A percentile compares a stretch with the other conserved stretches of the same genome.
Evolutionary conservation across 192 early-diverging fungal species (phyloP).

Genomic region (Umbelopsis ramanniana): DNA sequence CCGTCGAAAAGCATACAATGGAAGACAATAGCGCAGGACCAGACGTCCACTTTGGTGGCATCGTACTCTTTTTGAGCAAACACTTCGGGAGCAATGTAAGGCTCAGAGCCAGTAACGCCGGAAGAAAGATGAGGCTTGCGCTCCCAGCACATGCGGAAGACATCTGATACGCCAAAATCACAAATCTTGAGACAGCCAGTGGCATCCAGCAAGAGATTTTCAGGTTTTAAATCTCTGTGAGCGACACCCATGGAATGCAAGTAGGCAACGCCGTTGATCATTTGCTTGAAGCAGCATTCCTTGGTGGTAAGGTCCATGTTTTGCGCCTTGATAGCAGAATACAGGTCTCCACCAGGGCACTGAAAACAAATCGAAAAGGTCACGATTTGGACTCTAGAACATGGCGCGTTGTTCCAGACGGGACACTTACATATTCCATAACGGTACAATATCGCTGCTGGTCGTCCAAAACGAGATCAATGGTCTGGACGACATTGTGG

Average conservation of each 20-base stretch:
- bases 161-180: slow-evolving; percentile 97
- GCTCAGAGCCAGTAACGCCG: slow-evolving; percentile 93
- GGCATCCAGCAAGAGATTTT: slow-evolving; percentile 88
- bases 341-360: slow-evolving; percentile 94
- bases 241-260: slow-evolving; percentile 94
- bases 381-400: slow-evolving; percentile 9
- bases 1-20: slow-evolving; percentile 39
- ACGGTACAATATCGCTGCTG: slow-evolving; percentile 83
- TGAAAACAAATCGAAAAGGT: slow-evolving; percentile 56
- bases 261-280: slow-evolving; percentile 89
- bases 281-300: slow-evolving; percentile 95
- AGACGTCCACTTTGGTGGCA: slow-evolving; percentile 88
- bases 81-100: slow-evolving; percentile 96
- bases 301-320: slow-evolving; percentile 72
- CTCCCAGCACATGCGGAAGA: slow-evolving; percentile 88
- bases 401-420: too few species aligned
- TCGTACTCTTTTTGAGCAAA: slow-evolving; percentile 85
- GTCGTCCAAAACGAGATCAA: slow-evolving; percentile 96
- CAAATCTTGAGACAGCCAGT: slow-evolving; percentile 89
- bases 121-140: slow-evolving; percentile 73
- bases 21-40: slow-evolving; percentile 91
- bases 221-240: slow-evolving; percentile 83
- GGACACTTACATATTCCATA: slow-evolving; percentile 59
- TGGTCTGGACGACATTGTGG: slow-evolving; percentile 89
- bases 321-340: slow-evolving; percentile 77